Percentiles rank a stretch among this genome's conserved stretches.
These are phyloP conservation scores for Paecilomyces sp. DNA, from an alignment of 2,329 filamentous ascomycete genomes.

Conservation along the genomic window DNA sequence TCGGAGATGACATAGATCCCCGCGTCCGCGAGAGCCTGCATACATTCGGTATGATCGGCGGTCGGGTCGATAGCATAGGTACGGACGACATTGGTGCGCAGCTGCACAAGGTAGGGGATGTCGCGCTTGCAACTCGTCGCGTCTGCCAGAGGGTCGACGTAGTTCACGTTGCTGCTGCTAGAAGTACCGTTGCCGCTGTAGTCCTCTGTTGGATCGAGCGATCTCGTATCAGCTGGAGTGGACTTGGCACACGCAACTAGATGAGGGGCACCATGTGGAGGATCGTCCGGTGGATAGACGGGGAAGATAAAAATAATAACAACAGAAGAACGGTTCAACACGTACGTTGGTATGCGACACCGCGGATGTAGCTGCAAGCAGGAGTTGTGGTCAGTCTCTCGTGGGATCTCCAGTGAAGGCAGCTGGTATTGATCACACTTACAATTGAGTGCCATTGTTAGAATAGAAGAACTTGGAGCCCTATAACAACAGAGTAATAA, in stretches of 20 bases:
- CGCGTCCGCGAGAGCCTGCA: constrained; percentile 70
- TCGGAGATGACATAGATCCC: constrained; percentile 96
- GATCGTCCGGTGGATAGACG: neutral
- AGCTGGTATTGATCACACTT: neutral
- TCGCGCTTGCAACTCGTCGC: constrained; percentile 69
- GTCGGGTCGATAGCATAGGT: constrained; percentile 87
- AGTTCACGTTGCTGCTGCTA: constrained; percentile 43
- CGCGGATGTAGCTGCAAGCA: constrained; percentile 61
- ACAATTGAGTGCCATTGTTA: constrained; percentile 66
- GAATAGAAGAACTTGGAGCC: constrained; percentile 86
- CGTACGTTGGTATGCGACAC: constrained; percentile 81
- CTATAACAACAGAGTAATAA: constrained; percentile 28
- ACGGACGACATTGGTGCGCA: constrained; percentile 87
- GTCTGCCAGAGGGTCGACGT: constrained; percentile 78
- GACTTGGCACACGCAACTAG: neutral
- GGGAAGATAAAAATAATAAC: neutral
- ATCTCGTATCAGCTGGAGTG: neutral
- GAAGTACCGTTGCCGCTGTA: constrained; percentile 42
- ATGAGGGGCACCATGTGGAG: neutral
- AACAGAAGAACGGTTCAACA: neutral
- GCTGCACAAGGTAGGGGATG: constrained; percentile 68
- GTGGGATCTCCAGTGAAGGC: too few species aligned
- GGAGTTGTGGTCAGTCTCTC: neutral
- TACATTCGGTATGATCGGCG: constrained; percentile 72
- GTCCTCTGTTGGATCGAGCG: neutral